A percentile compares a stretch with the other conserved stretches of the same genome.
phyloP scores from a whole-genome alignment of 23 red algal genomes.

The Gracilariopsis chorda region DNA sequence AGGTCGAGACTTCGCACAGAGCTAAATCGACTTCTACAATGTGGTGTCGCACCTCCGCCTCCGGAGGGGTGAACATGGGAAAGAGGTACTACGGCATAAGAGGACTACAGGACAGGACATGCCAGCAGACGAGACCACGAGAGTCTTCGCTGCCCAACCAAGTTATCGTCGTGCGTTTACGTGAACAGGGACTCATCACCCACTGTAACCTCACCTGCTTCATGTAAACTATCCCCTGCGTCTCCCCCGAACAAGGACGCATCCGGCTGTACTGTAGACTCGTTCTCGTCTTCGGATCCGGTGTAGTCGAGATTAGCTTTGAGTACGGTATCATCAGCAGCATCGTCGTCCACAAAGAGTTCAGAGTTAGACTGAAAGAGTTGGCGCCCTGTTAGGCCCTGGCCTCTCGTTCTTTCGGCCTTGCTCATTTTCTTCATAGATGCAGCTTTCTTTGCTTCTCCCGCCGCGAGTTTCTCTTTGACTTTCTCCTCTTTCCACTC shows the following conservation, averaged over 20 bases:
- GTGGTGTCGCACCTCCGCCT: conserved; percentile 22
- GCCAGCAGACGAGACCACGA: too few relatives aligned
- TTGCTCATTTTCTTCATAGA: conserved; percentile 53
- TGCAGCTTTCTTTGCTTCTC: conserved; percentile 41
- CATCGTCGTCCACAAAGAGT: conserved; percentile 95
- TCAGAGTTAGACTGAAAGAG: conserved; percentile 82
- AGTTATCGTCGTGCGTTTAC: background rate
- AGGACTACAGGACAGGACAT: too few relatives aligned
- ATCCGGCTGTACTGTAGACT: conserved; percentile 13
- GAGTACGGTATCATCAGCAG: conserved; percentile 77
- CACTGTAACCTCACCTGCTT: conserved; percentile 2
- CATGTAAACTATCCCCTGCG: background rate
- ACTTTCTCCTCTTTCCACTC: conserved; percentile 78
- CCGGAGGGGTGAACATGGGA: conserved; percentile 1
- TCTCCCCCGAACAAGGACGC: conserved; percentile 52
- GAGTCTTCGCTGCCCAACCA: too few relatives aligned
- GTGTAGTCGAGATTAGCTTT: conserved; percentile 18
- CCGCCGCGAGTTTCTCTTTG: conserved; percentile 26
- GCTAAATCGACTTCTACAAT: conserved; percentile 23
- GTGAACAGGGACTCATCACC: conserved; percentile 67
- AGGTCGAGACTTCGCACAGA: conserved; percentile 28
- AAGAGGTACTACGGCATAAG: too few relatives aligned
- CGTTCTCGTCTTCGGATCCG: conserved; percentile 25
- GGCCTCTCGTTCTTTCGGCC: conserved; percentile 53
- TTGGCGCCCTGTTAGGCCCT: conserved; percentile 81